A percentile compares a stretch with the other conserved stretches of the same genome.
Evolutionary conservation across 202 grass and related monocot genomes (phyloP).

Genomic region (Schoenoplectus triqueter): DNA sequence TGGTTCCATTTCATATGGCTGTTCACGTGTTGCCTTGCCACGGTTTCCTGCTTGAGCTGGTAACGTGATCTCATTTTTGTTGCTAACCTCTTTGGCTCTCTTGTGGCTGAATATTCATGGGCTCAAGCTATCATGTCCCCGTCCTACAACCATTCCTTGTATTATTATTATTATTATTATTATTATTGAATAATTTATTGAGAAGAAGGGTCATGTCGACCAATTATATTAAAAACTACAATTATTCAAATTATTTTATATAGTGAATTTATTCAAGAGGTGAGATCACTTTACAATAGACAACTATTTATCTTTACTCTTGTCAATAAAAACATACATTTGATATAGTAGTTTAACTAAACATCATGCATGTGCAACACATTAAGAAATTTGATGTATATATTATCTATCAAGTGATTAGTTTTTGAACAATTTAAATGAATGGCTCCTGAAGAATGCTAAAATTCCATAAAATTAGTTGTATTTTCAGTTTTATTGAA

Average conservation of each 20-base stretch:
- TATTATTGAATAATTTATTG: neutral
- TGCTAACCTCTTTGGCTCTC: neutral
- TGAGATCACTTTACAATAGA: too few relatives aligned
- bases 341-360: too few relatives aligned
- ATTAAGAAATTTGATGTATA: too few relatives aligned
- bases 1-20: slow-evolving; percentile 6
- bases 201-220: neutral
- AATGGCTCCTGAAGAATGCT: too few relatives aligned
- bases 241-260: neutral
- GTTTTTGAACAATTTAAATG: too few relatives aligned
- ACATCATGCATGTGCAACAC: too few relatives aligned
- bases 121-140: neutral
- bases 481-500: neutral
- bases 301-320: too few relatives aligned
- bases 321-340: too few relatives aligned
- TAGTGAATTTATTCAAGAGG: too few relatives aligned
- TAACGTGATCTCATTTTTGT: slow-evolving; percentile 32
- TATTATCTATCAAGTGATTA: too few relatives aligned
- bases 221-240: neutral
- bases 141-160: neutral
- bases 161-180: neutral
- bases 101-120: slow-evolving; percentile 7
- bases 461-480: neutral
- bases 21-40: slow-evolving; percentile 28
- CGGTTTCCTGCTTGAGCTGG: slow-evolving; percentile 30